Evolutionary conservation across 768 basidiomycete genomes (phyloP).

Genomic region (Pleurotus cornucopiae): DNA sequence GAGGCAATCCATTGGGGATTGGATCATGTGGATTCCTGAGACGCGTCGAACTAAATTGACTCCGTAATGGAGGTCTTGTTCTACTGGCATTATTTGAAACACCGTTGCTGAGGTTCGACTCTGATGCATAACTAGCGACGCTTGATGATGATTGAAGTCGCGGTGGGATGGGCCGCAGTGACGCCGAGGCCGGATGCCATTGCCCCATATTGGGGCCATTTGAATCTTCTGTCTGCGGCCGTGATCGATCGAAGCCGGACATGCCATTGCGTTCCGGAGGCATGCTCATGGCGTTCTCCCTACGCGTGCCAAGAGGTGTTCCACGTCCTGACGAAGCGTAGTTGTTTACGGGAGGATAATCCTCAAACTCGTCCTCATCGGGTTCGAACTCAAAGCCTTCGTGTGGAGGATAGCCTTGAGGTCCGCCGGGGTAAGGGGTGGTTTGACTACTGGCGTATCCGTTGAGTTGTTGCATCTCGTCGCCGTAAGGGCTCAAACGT

Average conservation of each 20-base stretch:
- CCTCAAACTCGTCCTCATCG: constrained; percentile 74
- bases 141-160: constrained; percentile 46
- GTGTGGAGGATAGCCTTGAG: constrained; percentile 54
- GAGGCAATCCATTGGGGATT: constrained; percentile 17
- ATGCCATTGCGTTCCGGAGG: constrained; percentile 52
- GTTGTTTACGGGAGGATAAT: constrained; percentile 50
- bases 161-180: constrained; percentile 37
- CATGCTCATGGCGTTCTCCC: constrained; percentile 55
- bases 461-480: constrained; percentile 19
- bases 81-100: constrained; percentile 9
- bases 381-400: constrained; percentile 72
- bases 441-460: constrained; percentile 8
- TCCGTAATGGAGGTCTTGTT: constrained; percentile 45
- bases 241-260: constrained; percentile 46
- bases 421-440: constrained; percentile 31
- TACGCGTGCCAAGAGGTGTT: constrained; percentile 62
- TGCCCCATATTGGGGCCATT: constrained; percentile 60
- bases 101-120: constrained; percentile 34
- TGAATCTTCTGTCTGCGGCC: constrained; percentile 68
- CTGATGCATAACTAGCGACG: constrained; percentile 39
- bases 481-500: constrained; percentile 27
- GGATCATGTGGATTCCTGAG: constrained; percentile 45
- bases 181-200: constrained; percentile 46
- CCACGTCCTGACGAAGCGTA: constrained; percentile 61
- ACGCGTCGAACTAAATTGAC: constrained; percentile 67